A percentile compares a stretch with the other conserved stretches of the same genome.
These are phyloP conservation scores for Apiospora saccharicola DNA, from an alignment of 2,329 filamentous ascomycete genomes.

Conservation along the genomic window DNA sequence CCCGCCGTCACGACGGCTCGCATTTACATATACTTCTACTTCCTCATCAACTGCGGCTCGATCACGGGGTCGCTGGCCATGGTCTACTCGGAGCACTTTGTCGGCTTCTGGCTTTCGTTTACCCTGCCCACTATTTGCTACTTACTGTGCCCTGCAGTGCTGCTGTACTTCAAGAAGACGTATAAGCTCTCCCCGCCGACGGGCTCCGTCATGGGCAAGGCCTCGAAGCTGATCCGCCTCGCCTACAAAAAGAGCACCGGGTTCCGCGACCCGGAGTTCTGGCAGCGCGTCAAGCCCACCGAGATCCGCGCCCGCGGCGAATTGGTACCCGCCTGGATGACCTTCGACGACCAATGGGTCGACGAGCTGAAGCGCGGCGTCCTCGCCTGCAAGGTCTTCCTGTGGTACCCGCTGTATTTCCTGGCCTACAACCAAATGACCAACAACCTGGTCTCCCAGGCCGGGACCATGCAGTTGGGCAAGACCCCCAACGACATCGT, in stretches of 20 bases:
- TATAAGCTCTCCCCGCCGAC: conserved; percentile 65
- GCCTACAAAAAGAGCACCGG: conserved; percentile 43
- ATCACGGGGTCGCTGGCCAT: conserved; percentile 56
- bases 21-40: conserved; percentile 70
- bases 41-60: conserved; percentile 59
- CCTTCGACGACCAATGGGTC: conserved; percentile 71
- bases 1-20: conserved; percentile 72
- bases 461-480: conserved; percentile 51
- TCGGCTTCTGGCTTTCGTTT: conserved; percentile 68
- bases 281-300: conserved; percentile 66
- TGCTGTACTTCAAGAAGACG: conserved; percentile 63
- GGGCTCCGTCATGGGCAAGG: conserved; percentile 69
- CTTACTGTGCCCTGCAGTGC: conserved; percentile 63
- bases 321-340: conserved; percentile 58
- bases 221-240: conserved; percentile 63
- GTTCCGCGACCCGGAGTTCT: conserved; percentile 39
- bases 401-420: conserved; percentile 50
- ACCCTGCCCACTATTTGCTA: conserved; percentile 55
- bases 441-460: conserved; percentile 45
- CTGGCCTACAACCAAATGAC: conserved; percentile 51
- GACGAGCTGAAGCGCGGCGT: conserved; percentile 66
- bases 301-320: conserved; percentile 51
- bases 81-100: conserved; percentile 66
- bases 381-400: conserved; percentile 51
- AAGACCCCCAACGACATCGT: conserved; percentile 68